A percentile compares a stretch with the other conserved stretches of the same genome.
These are phyloP conservation scores for Pseudogymnoascus pannorum DNA, from an alignment of 2,329 filamentous ascomycete species.

Conservation along the genomic window DNA sequence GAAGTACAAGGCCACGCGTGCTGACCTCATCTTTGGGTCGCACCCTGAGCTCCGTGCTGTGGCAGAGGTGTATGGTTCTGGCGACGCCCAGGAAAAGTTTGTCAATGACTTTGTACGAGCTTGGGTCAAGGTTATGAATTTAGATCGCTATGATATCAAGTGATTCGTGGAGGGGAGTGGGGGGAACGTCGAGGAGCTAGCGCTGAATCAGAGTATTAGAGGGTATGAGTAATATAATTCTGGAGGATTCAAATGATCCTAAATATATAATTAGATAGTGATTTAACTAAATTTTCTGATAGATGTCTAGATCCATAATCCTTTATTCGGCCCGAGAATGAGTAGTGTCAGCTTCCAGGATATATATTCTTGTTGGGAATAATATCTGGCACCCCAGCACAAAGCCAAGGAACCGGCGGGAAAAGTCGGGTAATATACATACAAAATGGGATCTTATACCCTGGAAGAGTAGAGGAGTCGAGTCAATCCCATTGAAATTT, in stretches of 20 bases:
- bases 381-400: no score
- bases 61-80: slow-evolving; percentile 47
- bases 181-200: no score
- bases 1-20: slow-evolving; percentile 50
- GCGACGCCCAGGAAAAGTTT: slow-evolving; percentile 44
- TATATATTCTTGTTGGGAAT: no score
- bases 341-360: background rate
- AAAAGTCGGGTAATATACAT: no score
- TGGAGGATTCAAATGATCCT: background rate
- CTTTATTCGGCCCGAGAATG: background rate
- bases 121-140: slow-evolving; percentile 54
- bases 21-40: slow-evolving; percentile 50
- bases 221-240: background rate
- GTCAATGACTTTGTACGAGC: slow-evolving; percentile 49
- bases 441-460: no score
- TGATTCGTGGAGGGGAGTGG: no score
- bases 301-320: background rate
- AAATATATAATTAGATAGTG: background rate
- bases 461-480: no score
- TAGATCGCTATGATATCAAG: slow-evolving; percentile 47
- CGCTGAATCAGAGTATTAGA: background rate
- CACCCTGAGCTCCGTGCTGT: slow-evolving; percentile 52
- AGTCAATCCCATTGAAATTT: no score
- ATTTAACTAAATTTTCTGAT: background rate
- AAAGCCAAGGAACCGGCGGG: no score